A percentile compares a stretch with the other conserved stretches of the same genome.
Evolutionary conservation across 805 yeast genomes (phyloP).

Genomic region (Candida rishiriensis): DNA sequence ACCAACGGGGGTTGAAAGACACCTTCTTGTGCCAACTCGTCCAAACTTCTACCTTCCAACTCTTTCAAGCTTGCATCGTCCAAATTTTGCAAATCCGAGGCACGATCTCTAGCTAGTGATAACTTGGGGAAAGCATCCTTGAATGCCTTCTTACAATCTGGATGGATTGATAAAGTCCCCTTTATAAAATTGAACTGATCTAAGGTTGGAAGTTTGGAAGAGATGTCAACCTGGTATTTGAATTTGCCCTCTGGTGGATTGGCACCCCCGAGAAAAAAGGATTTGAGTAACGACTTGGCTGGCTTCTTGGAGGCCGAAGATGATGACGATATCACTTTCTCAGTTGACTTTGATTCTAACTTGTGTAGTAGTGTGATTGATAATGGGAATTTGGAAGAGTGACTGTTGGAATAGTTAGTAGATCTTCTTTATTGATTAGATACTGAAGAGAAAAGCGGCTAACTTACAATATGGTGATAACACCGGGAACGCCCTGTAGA

Average conservation of each 20-base stretch:
- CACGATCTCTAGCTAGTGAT: conserved; percentile 11
- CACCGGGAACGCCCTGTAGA: conserved; percentile 40
- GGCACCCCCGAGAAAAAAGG: neutral
- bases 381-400: conserved; percentile 21
- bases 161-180: conserved; percentile 22
- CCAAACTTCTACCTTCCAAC: conserved; percentile 13
- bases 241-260: conserved; percentile 11
- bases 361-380: conserved; percentile 12
- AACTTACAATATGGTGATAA: conserved; percentile 40
- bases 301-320: neutral
- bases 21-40: conserved; percentile 17
- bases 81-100: conserved; percentile 19
- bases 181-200: conserved; percentile 31
- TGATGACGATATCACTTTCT: neutral
- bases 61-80: conserved; percentile 5
- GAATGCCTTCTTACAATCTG: conserved; percentile 26
- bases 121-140: conserved; percentile 27
- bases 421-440: too few relatives aligned
- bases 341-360: conserved; percentile 9
- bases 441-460: neutral
- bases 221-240: conserved; percentile 23
- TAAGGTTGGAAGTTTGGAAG: conserved; percentile 22
- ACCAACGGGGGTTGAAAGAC: conserved; percentile 42
- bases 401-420: conserved; percentile 14
- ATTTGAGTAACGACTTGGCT: neutral